Base-by-base conservation (phyloP, 805 yeast species). In the Starmerella vitae region DNA sequence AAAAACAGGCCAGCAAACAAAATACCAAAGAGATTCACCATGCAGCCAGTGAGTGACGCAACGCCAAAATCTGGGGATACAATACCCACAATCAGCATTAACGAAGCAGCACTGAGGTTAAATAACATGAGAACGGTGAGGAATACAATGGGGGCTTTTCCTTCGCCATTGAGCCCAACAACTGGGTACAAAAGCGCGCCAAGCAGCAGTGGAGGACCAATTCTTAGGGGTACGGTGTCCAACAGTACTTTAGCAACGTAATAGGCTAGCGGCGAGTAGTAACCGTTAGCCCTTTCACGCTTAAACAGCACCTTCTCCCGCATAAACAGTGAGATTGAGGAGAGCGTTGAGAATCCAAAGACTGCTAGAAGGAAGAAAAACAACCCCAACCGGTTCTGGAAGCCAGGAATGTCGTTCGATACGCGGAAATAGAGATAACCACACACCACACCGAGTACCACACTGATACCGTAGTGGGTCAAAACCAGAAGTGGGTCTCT, bases 1-100 rank as follows among this genome's bases (percentile, higher is more conserved):
- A 91, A 74, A 56, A 91, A 91, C 43, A 91, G 65, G 0, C 98
- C 98, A 1, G 97, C 94, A 66, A 91, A 91, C 39, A 91, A 64
- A 43, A 91, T 64, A 3, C 94, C 84, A 49, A 88, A 85, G 37
- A 91, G 64, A 52, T 86, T 66, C 4, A 85, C 74, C 51, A 91
- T 63, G 4, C 85, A 93, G 26, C 94, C 94, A 22, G 80, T 61
- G 66, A 91, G 73, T 1, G 93, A 83, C 0, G 97, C 93, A 26
- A 91, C 86, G 24, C 94, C 93, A 18, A 93, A 78, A 51, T 88
- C 96, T 50, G 79, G 75, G 38, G 88, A 69, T 15, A 88, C 56
- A 10, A 91, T 84, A 7, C 97, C 98, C 47, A 91, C 77, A 41
- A 88, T 74, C 45, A 91, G 65, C 48, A 91, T 78, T 43, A 84